Conservation (phyloP, 305 asterid species). For the Withania somnifera region DNA sequence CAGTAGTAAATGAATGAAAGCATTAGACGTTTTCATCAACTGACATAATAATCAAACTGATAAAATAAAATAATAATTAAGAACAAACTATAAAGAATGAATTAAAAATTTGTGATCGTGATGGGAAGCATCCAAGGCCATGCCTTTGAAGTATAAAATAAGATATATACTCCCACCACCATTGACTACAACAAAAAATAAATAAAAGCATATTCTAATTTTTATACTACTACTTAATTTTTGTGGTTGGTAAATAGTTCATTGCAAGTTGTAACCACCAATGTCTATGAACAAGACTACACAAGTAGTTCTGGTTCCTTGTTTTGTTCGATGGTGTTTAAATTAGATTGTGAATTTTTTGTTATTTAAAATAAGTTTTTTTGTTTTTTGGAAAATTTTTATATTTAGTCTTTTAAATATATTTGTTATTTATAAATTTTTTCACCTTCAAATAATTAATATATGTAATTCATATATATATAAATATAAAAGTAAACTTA, state of each 20-base stretch:
- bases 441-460: background rate
- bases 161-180: background rate
- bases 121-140: background rate
- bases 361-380: background rate
- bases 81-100: background rate
- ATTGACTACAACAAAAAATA: background rate
- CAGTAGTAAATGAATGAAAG: background rate
- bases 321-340: rapidly evolving
- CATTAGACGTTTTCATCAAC: too few species aligned
- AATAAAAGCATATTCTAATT: background rate
- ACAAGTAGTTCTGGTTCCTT: background rate
- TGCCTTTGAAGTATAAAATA: background rate
- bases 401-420: background rate
- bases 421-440: background rate
- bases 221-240: background rate
- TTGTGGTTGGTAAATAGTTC: background rate
- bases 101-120: background rate
- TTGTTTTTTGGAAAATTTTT: background rate
- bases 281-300: background rate
- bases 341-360: background rate
- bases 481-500: too few species aligned
- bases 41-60: too few species aligned
- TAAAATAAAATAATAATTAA: background rate
- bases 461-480: too few species aligned
- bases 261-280: background rate